A percentile compares a stretch with the other conserved stretches of the same genome.
These are phyloP conservation scores for Apiotrichum siamense DNA, from an alignment of 1,284 basidiomycete species.

Conservation along the genomic window DNA sequence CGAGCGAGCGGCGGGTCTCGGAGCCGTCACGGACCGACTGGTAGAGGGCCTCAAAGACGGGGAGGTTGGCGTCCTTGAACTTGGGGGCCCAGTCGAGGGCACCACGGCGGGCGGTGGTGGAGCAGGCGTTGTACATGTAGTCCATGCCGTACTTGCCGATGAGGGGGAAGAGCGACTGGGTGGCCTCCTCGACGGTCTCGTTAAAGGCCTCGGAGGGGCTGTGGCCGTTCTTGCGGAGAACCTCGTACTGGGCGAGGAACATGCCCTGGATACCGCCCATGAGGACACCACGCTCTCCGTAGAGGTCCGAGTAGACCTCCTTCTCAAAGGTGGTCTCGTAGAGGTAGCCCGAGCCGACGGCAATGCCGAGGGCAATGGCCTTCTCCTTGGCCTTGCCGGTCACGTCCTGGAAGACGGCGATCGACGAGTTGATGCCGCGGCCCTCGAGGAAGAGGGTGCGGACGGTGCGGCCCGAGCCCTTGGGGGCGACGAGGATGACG, in stretches of 20 bases:
- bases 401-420: constrained; percentile 65
- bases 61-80: constrained; percentile 83
- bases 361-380: constrained; percentile 91
- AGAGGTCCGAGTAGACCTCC: constrained; percentile 98
- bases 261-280: constrained; percentile 99
- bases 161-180: constrained; percentile 94
- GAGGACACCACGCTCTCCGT: constrained; percentile 99
- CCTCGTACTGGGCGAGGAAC: constrained; percentile 97
- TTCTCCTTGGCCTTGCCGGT: constrained; percentile 97
- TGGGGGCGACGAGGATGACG: constrained; percentile 98
- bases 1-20: constrained; percentile 93
- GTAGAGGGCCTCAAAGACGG: constrained; percentile 91
- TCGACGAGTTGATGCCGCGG: constrained; percentile 58
- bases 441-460: constrained; percentile 99
- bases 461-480: constrained; percentile 97
- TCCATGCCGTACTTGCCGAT: constrained; percentile 98
- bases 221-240: constrained; percentile 97
- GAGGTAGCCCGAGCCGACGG: constrained; percentile 77
- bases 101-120: constrained; percentile 96
- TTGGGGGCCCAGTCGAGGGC: constrained; percentile 99
- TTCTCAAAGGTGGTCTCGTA: constrained; percentile 98
- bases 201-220: constrained; percentile 96
- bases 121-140: constrained; percentile 99
- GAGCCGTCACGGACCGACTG: constrained; percentile 89
- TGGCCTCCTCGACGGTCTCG: constrained; percentile 99